phyloP scores from a whole-genome alignment of 1,284 basidiomycete genomes.

The Amylostereum chailletii region DNA sequence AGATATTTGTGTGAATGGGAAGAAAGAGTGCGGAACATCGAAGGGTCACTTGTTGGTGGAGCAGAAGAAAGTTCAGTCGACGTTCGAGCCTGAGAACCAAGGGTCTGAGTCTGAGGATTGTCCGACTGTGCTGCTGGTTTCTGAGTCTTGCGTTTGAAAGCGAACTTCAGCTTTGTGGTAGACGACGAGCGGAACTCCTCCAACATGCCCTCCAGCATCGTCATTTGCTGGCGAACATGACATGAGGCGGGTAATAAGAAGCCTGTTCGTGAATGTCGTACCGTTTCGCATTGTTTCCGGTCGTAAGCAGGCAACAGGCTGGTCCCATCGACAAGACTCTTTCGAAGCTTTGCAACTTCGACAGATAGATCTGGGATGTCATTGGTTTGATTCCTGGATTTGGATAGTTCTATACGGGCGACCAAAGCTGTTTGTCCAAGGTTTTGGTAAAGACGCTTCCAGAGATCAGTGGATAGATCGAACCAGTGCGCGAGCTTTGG shows the following conservation, averaged over 20 bases:
- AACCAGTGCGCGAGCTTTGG: slow-evolving; percentile 37
- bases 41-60: slow-evolving; percentile 16
- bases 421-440: slow-evolving; percentile 27
- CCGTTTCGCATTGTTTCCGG: slow-evolving; percentile 61
- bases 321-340: slow-evolving; percentile 51
- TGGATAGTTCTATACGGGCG: slow-evolving; percentile 24
- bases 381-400: slow-evolving; percentile 6
- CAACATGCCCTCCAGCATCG: slow-evolving; percentile 42
- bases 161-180: slow-evolving; percentile 52
- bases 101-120: slow-evolving; percentile 5
- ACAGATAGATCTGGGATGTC: slow-evolving; percentile 15
- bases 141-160: slow-evolving; percentile 52
- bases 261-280: slow-evolving; percentile 22
- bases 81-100: neutral
- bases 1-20: slow-evolving; percentile 32
- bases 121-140: slow-evolving; percentile 16
- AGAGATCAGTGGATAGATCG: slow-evolving; percentile 15
- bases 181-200: slow-evolving; percentile 38
- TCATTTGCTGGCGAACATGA: slow-evolving; percentile 41
- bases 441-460: slow-evolving; percentile 2
- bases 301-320: slow-evolving; percentile 64
- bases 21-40: slow-evolving; percentile 21
- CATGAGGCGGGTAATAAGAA: neutral
- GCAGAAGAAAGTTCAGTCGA: slow-evolving; percentile 9
- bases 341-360: slow-evolving; percentile 39